Percentiles rank a stretch among this genome's conserved stretches.
Evolutionary conservation across 208 protist species (phyloP).

Genomic region (Trypanosoma brucei): DNA sequence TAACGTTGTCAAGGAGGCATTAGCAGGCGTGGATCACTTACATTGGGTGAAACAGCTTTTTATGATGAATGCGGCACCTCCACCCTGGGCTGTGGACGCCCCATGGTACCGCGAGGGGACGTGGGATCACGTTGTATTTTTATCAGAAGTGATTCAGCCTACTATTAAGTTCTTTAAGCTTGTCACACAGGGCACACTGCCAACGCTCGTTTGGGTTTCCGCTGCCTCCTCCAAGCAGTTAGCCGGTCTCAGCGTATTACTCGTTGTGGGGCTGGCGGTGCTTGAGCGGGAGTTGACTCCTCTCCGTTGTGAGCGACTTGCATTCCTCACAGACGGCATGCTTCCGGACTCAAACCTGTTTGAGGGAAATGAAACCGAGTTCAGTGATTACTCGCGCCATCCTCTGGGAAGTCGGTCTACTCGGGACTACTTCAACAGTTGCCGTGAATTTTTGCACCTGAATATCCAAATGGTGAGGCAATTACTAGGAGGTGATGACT

Average conservation of each 20-base stretch:
- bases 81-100: background rate
- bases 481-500: constrained; percentile 14
- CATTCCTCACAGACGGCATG: constrained; percentile 42
- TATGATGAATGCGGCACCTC: background rate
- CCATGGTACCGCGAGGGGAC: constrained; percentile 17
- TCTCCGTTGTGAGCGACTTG: constrained; percentile 35
- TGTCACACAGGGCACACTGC: background rate
- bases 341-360: constrained; percentile 59
- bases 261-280: constrained; percentile 29
- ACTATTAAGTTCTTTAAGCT: background rate
- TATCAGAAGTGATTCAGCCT: constrained; percentile 8
- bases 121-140: constrained; percentile 18
- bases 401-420: constrained; percentile 43
- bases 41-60: constrained; percentile 12
- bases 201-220: background rate
- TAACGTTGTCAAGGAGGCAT: constrained; percentile 4
- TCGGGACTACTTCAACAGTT: constrained; percentile 42
- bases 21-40: constrained; percentile 17
- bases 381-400: background rate
- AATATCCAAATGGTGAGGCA: constrained; percentile 13
- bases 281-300: constrained; percentile 42
- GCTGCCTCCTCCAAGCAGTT: constrained; percentile 1
- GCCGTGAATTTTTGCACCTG: constrained; percentile 22
- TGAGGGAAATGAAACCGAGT: constrained; percentile 7
- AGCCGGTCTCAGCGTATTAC: constrained; percentile 15